phyloP scores from a whole-genome alignment of 108 stramenopile genomes.

The Chaetoceros muelleri region DNA sequence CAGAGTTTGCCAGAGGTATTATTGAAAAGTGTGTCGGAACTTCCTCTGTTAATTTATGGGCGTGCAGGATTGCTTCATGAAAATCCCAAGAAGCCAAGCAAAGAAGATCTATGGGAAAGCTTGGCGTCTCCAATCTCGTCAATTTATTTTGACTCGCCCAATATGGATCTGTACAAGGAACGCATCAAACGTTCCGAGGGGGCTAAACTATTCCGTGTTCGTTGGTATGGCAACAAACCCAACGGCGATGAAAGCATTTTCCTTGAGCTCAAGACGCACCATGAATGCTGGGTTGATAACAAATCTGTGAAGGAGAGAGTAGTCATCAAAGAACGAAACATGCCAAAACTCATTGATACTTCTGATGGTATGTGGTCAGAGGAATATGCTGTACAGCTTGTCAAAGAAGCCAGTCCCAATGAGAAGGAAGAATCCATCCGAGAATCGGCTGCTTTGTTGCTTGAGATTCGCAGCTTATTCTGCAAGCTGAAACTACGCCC shows the following conservation, averaged over 20 bases:
- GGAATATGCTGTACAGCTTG: constrained; percentile 3
- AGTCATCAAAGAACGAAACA: constrained; percentile 7
- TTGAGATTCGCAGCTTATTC: constrained; percentile 14
- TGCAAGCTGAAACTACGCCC: constrained; percentile 17
- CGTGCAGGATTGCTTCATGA: not conserved
- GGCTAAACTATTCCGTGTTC: constrained; percentile 19
- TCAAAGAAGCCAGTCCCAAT: constrained; percentile 7
- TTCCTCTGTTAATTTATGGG: constrained; percentile 27
- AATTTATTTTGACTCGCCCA: constrained; percentile 26
- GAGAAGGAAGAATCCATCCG: constrained; percentile 4
- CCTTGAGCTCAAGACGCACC: constrained; percentile 31
- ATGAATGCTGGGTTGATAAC: constrained; percentile 22
- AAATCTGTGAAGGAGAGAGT: constrained; percentile 31
- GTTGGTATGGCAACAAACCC: constrained; percentile 31
- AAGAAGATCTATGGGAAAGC: constrained; percentile 14
- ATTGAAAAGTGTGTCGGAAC: constrained; percentile 9
- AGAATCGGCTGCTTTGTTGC: constrained; percentile 8
- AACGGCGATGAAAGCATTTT: constrained; percentile 13
- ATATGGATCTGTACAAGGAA: constrained; percentile 25
- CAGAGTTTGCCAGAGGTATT: constrained; percentile 15
- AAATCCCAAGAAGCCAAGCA: not conserved
- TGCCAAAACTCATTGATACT: constrained; percentile 2
- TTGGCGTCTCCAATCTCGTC: constrained; percentile 21
- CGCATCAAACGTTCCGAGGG: constrained; percentile 16
- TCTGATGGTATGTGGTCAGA: constrained; percentile 2